These are phyloP conservation scores for Chlorella sp. DNA, from an alignment of 139 green algal species.

Conservation along the genomic window DNA sequence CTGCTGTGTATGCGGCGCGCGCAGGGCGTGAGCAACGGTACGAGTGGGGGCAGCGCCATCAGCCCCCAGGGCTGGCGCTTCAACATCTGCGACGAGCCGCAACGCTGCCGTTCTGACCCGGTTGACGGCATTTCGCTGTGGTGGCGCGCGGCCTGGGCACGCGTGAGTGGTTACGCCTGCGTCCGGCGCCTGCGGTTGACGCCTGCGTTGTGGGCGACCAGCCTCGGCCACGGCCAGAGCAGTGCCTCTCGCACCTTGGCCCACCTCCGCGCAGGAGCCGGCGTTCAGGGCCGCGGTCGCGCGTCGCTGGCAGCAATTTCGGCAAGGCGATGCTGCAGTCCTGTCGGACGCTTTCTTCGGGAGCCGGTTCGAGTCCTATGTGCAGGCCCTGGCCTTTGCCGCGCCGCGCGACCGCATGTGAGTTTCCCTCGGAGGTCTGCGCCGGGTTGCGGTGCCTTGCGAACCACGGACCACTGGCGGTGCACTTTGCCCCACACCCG, in stretches of 20 bases:
- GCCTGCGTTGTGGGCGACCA: not conserved
- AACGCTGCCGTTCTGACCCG: conserved; percentile 35
- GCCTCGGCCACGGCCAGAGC: not conserved
- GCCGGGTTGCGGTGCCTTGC: too few relatives aligned
- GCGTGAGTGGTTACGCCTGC: conserved; percentile 1
- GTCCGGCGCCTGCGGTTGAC: not conserved
- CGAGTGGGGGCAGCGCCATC: conserved; percentile 66
- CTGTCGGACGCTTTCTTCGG: not conserved
- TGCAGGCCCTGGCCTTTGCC: too few relatives aligned
- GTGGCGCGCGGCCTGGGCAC: conserved; percentile 37
- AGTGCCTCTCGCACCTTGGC: not conserved
- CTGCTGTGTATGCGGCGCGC: not conserved
- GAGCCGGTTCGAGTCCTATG: not conserved
- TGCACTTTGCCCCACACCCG: too few relatives aligned
- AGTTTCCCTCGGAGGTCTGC: too few relatives aligned
- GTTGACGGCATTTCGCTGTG: conserved; percentile 48
- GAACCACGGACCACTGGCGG: too few relatives aligned
- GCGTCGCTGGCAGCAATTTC: not conserved
- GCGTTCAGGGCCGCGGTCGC: not conserved
- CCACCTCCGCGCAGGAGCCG: not conserved
- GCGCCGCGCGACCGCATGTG: too few relatives aligned
- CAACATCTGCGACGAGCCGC: conserved; percentile 54
- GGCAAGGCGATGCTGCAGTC: not conserved
- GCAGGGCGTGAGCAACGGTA: conserved; percentile 30
- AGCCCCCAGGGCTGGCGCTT: conserved; percentile 58